A percentile compares a stretch with the other conserved stretches of the same genome.
These are phyloP conservation scores for Gossypium arboreum DNA, from an alignment of 345 rosid genomes.

Conservation along the genomic window DNA sequence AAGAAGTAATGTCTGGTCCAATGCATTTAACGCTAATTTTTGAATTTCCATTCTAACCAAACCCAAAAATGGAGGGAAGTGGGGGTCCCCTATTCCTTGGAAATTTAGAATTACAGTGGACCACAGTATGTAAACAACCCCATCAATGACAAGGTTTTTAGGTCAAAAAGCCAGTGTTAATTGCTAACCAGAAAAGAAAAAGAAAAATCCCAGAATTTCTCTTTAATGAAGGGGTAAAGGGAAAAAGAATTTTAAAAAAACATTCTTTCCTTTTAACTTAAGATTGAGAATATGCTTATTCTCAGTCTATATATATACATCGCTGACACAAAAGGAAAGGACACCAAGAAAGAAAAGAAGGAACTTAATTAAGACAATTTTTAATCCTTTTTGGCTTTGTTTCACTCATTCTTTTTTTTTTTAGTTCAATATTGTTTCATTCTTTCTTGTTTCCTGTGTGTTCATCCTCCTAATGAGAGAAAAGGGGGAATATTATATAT, in stretches of 20 bases:
- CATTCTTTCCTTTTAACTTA: not conserved
- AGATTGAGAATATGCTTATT: not conserved
- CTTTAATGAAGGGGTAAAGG: not conserved
- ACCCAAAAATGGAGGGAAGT: not conserved
- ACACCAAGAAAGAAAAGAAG: not conserved
- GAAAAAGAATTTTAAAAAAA: not conserved
- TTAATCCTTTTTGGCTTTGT: not conserved
- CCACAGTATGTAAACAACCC: conserved; percentile 21
- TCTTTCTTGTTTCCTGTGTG: no score
- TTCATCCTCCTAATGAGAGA: not conserved
- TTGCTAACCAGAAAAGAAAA: conserved; percentile 6
- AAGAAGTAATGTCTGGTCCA: conserved; percentile 6
- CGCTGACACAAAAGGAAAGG: not conserved
- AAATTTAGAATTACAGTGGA: conserved; percentile 1
- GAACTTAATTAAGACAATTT: not conserved
- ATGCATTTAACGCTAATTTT: conserved; percentile 15
- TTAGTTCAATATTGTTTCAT: not conserved
- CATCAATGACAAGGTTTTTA: not conserved
- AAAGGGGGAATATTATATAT: no score
- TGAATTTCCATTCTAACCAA: conserved; percentile 22
- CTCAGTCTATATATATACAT: not conserved
- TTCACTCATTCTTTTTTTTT: not conserved
- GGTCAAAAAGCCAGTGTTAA: not conserved
- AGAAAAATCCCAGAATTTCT: not conserved
- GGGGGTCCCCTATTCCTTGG: conserved; percentile 19